phyloP scores from a whole-genome alignment of 306 rosid species.

The Pueraria montana region DNA sequence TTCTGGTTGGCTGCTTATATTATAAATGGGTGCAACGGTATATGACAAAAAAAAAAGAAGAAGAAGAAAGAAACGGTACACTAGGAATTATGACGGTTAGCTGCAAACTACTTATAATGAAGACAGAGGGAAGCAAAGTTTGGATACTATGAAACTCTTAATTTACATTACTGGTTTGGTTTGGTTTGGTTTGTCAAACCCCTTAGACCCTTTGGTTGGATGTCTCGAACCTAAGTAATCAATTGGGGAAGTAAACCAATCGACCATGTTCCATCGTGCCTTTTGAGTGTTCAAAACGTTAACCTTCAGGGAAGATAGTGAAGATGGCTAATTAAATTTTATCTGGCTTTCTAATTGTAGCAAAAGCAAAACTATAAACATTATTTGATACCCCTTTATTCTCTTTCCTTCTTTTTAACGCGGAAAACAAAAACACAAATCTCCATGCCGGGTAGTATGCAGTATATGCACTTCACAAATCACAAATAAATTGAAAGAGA shows the following conservation, averaged over 20 bases:
- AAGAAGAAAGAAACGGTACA: too few species aligned
- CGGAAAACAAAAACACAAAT: constrained; percentile 30
- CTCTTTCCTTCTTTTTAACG: background rate
- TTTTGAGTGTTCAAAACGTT: background rate
- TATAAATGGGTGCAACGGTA: background rate
- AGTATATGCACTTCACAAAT: background rate
- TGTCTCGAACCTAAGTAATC: background rate
- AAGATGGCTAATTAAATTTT: background rate
- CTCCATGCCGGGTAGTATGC: background rate
- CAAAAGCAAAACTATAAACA: background rate
- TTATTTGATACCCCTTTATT: background rate
- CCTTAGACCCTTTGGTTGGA: background rate
- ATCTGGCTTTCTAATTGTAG: constrained; percentile 8
- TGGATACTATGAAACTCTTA: background rate
- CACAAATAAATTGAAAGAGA: background rate
- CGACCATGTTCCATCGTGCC: background rate
- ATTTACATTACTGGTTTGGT: background rate
- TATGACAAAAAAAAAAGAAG: too few species aligned
- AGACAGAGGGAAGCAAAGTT: background rate
- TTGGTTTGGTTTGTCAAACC: background rate
- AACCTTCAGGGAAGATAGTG: background rate
- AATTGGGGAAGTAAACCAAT: background rate
- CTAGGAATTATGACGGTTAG: background rate
- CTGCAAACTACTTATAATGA: background rate
- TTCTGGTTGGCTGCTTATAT: background rate